phyloP scores from a whole-genome alignment of 2,329 filamentous ascomycete species.

The Talaromyces sp. region DNA sequence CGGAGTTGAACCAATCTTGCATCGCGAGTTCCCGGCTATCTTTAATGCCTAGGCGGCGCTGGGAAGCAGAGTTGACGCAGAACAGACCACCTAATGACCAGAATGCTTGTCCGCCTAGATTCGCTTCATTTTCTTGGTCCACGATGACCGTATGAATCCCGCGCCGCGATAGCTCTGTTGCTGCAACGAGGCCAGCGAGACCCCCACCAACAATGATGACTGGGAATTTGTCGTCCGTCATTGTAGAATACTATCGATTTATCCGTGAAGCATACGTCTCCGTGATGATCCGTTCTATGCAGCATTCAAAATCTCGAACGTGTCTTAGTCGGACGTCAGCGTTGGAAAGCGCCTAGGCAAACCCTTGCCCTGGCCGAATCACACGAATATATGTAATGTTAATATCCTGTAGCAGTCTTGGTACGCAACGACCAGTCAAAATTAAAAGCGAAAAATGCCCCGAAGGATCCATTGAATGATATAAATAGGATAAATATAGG shows the following conservation, averaged over 20 bases:
- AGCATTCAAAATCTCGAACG: too few relatives aligned
- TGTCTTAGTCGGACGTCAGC: too few relatives aligned
- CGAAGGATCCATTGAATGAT: not conserved
- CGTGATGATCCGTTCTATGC: not conserved
- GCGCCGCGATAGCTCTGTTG: slow-evolving; percentile 29
- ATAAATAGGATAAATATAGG: not conserved
- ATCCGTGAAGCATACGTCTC: not conserved
- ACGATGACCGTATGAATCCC: slow-evolving; percentile 34
- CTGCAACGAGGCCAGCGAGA: slow-evolving; percentile 31
- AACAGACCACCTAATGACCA: slow-evolving; percentile 63
- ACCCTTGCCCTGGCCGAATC: not conserved
- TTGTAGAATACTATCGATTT: not conserved
- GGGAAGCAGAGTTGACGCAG: slow-evolving; percentile 55
- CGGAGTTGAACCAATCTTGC: slow-evolving; percentile 58
- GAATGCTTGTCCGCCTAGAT: slow-evolving; percentile 60
- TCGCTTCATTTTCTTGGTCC: slow-evolving; percentile 57
- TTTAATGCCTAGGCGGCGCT: slow-evolving; percentile 56
- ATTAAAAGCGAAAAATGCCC: not conserved
- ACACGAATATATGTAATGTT: not conserved
- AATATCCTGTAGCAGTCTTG: too few relatives aligned
- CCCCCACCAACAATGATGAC: slow-evolving; percentile 32
- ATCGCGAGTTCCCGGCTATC: slow-evolving; percentile 56
- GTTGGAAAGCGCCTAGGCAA: not conserved
- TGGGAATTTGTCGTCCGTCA: not conserved
- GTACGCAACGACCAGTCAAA: not conserved